These are phyloP conservation scores for Lentinula guzmanii DNA, from an alignment of 768 basidiomycete genomes.

Conservation along the genomic window DNA sequence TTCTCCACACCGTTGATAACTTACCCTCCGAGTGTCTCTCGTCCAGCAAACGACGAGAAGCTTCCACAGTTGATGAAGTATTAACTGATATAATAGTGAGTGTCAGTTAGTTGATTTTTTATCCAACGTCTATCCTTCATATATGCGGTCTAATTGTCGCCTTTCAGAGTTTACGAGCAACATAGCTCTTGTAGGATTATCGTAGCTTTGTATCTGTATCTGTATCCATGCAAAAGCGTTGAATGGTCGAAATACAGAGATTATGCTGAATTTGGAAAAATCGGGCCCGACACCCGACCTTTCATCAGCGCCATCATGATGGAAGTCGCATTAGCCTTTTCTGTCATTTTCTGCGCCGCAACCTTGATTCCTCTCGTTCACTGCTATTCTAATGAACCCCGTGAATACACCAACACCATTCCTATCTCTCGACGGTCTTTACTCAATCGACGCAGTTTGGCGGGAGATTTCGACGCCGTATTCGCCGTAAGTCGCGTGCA, in stretches of 20 bases:
- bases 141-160: background rate
- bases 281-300: background rate
- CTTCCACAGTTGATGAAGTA: no score
- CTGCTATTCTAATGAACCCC: background rate
- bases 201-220: background rate
- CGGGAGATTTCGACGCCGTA: background rate
- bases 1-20: background rate
- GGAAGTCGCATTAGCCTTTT: background rate
- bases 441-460: background rate
- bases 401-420: background rate
- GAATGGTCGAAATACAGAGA: no score
- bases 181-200: background rate
- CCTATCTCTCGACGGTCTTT: background rate
- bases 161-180: background rate
- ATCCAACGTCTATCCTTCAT: background rate
- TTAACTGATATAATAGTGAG: background rate
- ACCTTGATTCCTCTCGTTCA: background rate
- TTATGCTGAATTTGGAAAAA: no score
- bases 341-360: background rate
- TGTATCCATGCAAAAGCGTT: no score
- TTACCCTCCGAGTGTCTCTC: slow-evolving; percentile 7
- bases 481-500: background rate
- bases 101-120: background rate
- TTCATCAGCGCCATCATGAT: background rate
- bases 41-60: background rate